Evolutionary conservation across 768 basidiomycete species (phyloP).

Genomic region (Leccinum uliginosum): DNA sequence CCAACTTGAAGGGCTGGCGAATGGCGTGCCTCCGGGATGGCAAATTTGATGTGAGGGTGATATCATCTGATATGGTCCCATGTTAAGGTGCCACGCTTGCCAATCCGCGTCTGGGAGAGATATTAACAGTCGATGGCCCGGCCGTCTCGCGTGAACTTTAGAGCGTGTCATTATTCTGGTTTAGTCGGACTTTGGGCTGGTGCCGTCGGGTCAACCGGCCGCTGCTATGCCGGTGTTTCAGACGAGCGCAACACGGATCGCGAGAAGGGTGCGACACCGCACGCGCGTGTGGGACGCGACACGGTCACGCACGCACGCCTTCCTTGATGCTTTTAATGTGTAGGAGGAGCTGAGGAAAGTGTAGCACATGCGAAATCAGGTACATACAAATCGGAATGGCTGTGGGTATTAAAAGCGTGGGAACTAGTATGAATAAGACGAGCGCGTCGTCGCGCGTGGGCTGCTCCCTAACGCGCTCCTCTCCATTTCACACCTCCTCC

Average conservation of each 20-base stretch:
- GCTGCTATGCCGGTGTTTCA: slow-evolving; percentile 11
- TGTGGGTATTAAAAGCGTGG: slow-evolving; percentile 29
- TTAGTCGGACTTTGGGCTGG: slow-evolving; percentile 21
- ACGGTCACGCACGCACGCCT: neutral
- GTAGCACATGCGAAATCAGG: slow-evolving; percentile 10
- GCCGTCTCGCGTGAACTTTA: slow-evolving; percentile 27
- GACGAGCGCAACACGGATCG: slow-evolving; percentile 7
- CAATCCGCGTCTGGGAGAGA: slow-evolving; percentile 6
- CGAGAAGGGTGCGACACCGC: neutral
- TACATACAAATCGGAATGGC: slow-evolving; percentile 12
- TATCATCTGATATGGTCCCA: slow-evolving; percentile 19
- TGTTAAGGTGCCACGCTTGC: slow-evolving; percentile 10
- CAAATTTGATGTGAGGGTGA: slow-evolving; percentile 19
- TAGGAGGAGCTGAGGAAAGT: neutral
- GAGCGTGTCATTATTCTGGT: slow-evolving; percentile 20
- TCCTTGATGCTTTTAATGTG: slow-evolving; percentile 14
- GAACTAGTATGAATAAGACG: slow-evolving; percentile 34
- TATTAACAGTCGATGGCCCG: slow-evolving; percentile 12
- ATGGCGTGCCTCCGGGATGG: slow-evolving; percentile 18
- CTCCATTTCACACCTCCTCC: slow-evolving; percentile 32
- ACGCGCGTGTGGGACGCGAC: neutral
- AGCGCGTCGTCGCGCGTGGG: slow-evolving; percentile 35
- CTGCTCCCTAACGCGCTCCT: slow-evolving; percentile 37
- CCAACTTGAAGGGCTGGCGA: neutral
- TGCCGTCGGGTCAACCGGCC: slow-evolving; percentile 17